Evolutionary conservation across 768 basidiomycete genomes (phyloP).

Genomic region (Mycena pura): DNA sequence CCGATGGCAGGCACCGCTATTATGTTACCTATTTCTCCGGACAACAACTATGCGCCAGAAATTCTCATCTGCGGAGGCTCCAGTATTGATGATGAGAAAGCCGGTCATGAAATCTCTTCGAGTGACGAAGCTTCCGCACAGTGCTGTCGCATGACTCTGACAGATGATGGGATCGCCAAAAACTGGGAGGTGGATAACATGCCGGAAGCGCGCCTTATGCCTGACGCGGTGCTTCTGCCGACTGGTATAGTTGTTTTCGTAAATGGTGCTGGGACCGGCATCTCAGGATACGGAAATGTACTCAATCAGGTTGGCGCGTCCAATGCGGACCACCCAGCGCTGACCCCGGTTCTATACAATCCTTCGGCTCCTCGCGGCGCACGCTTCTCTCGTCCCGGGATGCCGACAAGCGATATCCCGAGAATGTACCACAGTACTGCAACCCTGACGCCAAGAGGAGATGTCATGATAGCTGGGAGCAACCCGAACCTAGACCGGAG

Average conservation of each 20-base stretch:
- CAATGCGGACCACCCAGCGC: slow-evolving; percentile 77
- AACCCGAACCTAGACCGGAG: slow-evolving; percentile 86
- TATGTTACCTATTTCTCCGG: slow-evolving; percentile 73
- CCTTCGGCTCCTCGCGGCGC: slow-evolving; percentile 57
- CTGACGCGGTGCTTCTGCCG: slow-evolving; percentile 82
- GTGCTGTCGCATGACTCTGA: slow-evolving; percentile 73
- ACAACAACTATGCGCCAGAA: slow-evolving; percentile 69
- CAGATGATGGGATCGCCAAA: slow-evolving; percentile 62
- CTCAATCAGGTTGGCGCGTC: slow-evolving; percentile 70
- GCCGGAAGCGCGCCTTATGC: slow-evolving; percentile 78
- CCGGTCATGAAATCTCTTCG: slow-evolving; percentile 70
- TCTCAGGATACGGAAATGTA: slow-evolving; percentile 83
- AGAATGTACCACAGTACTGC: slow-evolving; percentile 87
- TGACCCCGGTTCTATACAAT: slow-evolving; percentile 75
- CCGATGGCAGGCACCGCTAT: slow-evolving; percentile 80
- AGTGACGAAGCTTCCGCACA: slow-evolving; percentile 76
- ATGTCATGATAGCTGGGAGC: slow-evolving; percentile 81
- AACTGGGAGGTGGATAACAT: slow-evolving; percentile 83
- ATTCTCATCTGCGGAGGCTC: slow-evolving; percentile 84
- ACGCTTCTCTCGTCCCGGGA: slow-evolving; percentile 63
- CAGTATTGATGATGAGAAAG: slow-evolving; percentile 60
- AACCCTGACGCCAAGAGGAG: slow-evolving; percentile 73
- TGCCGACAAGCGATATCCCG: slow-evolving; percentile 73
- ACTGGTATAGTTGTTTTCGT: slow-evolving; percentile 76
- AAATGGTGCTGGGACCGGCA: slow-evolving; percentile 77